Evolutionary conservation across 179 eudicot genomes (phyloP).

Genomic region (Beta corolliflora): DNA sequence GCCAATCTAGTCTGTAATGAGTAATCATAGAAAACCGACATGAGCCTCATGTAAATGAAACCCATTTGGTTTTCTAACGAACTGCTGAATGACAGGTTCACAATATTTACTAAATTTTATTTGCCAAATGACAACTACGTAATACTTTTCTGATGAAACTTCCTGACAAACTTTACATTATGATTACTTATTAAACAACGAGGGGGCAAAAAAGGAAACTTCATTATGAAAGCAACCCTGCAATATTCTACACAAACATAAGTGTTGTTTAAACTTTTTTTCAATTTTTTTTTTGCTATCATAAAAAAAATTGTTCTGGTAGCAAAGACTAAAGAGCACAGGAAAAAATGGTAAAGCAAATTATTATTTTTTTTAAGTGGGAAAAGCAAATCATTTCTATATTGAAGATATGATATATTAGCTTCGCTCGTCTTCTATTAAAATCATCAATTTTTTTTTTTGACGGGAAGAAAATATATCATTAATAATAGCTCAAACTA

Average conservation of each 20-base stretch:
- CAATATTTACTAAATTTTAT: background rate
- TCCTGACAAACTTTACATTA: constrained; percentile 6
- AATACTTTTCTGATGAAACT: constrained; percentile 10
- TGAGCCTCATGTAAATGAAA: constrained; percentile 24
- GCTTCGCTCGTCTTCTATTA: background rate
- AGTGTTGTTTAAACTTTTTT: no score
- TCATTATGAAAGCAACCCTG: background rate
- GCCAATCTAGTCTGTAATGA: constrained; percentile 17
- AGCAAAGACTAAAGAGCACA: no score
- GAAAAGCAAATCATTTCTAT: background rate
- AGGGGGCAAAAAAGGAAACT: background rate
- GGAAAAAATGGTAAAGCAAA: no score
- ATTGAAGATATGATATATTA: background rate
- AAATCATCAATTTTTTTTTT: no score
- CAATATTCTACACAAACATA: background rate
- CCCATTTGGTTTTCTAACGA: background rate
- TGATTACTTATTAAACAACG: background rate
- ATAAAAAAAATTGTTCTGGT: no score
- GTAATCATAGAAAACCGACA: constrained; percentile 28
- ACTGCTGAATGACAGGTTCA: background rate
- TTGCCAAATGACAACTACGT: background rate
- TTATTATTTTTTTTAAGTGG: no score
- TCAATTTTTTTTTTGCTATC: no score
- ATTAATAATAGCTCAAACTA: no score
- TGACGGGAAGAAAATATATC: no score